Evolutionary conservation across 176 grass and related monocot genomes (phyloP).

Genomic region (Eragrostis nindensis): DNA sequence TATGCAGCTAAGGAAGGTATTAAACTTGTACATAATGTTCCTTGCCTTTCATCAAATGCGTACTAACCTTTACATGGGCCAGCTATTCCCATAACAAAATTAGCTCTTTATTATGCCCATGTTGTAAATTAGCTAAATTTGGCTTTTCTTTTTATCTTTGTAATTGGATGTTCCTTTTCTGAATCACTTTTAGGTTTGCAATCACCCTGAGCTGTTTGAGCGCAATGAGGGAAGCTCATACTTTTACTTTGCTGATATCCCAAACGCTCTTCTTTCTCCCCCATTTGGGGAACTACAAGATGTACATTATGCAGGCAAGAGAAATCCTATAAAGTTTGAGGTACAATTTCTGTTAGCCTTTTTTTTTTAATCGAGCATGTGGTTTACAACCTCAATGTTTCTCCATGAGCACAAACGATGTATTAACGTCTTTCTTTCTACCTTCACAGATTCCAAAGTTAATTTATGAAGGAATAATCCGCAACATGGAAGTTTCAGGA

Average conservation of each 20-base stretch:
- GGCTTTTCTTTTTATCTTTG: neutral
- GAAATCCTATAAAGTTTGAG: slow-evolving; percentile 90
- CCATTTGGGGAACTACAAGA: slow-evolving; percentile 91
- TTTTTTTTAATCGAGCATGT: neutral
- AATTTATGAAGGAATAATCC: slow-evolving; percentile 70
- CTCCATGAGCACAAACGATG: slow-evolving; percentile 17
- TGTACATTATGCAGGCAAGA: slow-evolving; percentile 84
- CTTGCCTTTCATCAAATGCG: slow-evolving; percentile 30
- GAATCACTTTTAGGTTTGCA: slow-evolving; percentile 79
- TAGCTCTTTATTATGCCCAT: neutral
- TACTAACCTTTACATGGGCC: neutral
- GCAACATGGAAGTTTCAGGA: slow-evolving; percentile 49
- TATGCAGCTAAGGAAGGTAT: slow-evolving; percentile 96
- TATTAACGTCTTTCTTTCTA: slow-evolving; percentile 27
- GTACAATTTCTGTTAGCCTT: slow-evolving; percentile 42
- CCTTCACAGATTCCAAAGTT: slow-evolving; percentile 86
- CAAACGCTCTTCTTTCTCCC: slow-evolving; percentile 87
- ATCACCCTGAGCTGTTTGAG: slow-evolving; percentile 99
- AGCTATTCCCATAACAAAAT: neutral
- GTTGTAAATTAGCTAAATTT: slow-evolving; percentile 12
- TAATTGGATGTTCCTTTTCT: slow-evolving; percentile 11
- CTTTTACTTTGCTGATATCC: slow-evolving; percentile 90
- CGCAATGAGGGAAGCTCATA: slow-evolving; percentile 97
- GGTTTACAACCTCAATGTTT: slow-evolving; percentile 14
- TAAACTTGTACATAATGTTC: neutral